Conservation (phyloP, 805 yeast species). For the Kodamaea jinghongensis region DNA sequence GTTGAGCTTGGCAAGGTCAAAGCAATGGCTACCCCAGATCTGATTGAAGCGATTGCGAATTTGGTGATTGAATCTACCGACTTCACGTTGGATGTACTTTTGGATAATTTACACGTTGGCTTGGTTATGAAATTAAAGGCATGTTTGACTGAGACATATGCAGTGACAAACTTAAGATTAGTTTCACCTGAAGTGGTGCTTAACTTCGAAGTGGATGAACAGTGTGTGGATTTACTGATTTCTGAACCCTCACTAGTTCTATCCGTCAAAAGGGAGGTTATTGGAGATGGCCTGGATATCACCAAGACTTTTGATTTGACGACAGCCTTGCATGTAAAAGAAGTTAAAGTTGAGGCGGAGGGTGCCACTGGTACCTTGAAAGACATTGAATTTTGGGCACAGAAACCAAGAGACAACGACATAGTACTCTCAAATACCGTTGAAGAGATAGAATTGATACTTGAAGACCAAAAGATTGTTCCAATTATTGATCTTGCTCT, state of each 20-base stretch:
- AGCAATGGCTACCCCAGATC: constrained; percentile 45
- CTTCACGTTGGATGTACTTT: constrained; percentile 43
- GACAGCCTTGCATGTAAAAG: constrained; percentile 33
- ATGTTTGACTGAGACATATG: constrained; percentile 28
- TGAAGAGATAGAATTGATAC: constrained; percentile 17
- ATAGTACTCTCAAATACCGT: constrained; percentile 18
- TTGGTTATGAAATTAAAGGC: constrained; percentile 46
- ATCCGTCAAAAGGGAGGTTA: constrained; percentile 17
- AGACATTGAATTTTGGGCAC: constrained; percentile 39
- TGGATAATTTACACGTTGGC: constrained; percentile 66
- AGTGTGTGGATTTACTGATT: constrained; percentile 14
- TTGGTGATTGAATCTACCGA: constrained; percentile 33
- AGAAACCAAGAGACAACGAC: constrained; percentile 15
- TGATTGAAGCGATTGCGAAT: constrained; percentile 37
- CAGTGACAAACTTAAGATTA: constrained; percentile 45
- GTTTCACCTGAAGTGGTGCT: constrained; percentile 41
- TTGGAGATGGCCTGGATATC: constrained; percentile 4
- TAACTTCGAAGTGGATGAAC: constrained; percentile 24
- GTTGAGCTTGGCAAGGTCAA: constrained; percentile 53
- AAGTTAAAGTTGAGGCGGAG: constrained; percentile 9
- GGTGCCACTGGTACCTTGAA: constrained; percentile 10
- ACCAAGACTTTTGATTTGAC: constrained; percentile 13
- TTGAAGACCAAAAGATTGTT: constrained; percentile 20
- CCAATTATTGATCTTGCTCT: constrained; percentile 22
- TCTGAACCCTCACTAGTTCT: constrained; percentile 36